Conservation (phyloP, 2,329 filamentous ascomycete genomes). For the Fusarium avenaceum region DNA sequence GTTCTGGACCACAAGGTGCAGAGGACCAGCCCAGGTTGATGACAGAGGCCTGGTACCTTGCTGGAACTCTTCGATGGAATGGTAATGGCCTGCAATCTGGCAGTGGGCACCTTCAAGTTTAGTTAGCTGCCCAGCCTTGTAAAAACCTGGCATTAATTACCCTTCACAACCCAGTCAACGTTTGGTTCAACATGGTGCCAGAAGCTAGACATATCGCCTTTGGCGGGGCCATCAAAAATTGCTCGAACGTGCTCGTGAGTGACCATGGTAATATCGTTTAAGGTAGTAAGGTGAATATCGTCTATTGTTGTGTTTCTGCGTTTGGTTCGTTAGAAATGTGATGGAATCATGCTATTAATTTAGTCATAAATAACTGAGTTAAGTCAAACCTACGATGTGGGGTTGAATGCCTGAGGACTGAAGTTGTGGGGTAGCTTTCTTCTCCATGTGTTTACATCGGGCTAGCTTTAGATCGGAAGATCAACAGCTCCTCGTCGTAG, state of each 20-base stretch:
- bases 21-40: constrained; percentile 4
- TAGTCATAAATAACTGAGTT: no score
- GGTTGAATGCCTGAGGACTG: no score
- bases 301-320: no score
- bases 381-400: no score
- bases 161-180: constrained; percentile 2
- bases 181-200: constrained; percentile 8
- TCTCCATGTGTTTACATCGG: no score
- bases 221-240: neutral
- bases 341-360: no score
- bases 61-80: constrained; percentile 5
- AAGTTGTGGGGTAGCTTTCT: no score
- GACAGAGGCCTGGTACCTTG: neutral
- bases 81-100: constrained; percentile 1
- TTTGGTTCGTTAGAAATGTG: neutral
- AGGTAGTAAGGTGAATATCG: no score
- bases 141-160: neutral
- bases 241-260: constrained; percentile 2
- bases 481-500: no score
- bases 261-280: neutral
- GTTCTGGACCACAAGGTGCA: constrained; percentile 3
- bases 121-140: neutral
- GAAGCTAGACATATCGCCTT: constrained; percentile 7
- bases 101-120: neutral
- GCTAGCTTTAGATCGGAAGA: no score